A percentile compares a stretch with the other conserved stretches of the same genome.
These are phyloP conservation scores for Phytopythium oedochilum DNA, from an alignment of 352 stramenopile genomes.

Conservation along the genomic window DNA sequence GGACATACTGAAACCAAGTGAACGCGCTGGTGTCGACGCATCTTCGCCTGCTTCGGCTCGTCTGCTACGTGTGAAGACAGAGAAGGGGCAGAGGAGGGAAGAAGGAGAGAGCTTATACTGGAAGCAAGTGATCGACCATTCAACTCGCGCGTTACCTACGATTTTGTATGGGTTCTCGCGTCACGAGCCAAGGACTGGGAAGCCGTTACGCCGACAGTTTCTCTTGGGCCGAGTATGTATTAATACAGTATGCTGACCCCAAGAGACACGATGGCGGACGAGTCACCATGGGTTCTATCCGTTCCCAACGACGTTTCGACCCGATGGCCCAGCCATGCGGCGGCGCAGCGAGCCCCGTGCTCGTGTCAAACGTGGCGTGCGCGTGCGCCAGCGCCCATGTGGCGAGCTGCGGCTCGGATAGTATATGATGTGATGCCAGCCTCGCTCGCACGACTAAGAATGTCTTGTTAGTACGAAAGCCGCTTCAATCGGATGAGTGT, in stretches of 20 bases:
- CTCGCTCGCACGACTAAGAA: no score
- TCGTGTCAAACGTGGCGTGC: constrained; percentile 4
- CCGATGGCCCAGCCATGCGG: neutral
- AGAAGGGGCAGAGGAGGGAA: constrained; percentile 1
- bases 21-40: neutral
- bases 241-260: neutral
- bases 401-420: neutral
- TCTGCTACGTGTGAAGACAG: neutral
- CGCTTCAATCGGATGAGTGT: no score
- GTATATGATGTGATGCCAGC: neutral
- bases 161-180: neutral
- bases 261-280: constrained; percentile 4
- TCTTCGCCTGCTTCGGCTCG: neutral
- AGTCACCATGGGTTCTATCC: no score
- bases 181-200: neutral
- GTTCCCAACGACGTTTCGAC: no score
- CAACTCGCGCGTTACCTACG: neutral
- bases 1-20: neutral
- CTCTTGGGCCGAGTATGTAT: no score
- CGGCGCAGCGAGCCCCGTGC: neutral
- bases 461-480: no score
- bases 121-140: neutral
- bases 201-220: neutral
- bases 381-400: neutral
- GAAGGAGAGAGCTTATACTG: neutral